phyloP scores from a whole-genome alignment of 345 rosid species.

The Pistacia vera region DNA sequence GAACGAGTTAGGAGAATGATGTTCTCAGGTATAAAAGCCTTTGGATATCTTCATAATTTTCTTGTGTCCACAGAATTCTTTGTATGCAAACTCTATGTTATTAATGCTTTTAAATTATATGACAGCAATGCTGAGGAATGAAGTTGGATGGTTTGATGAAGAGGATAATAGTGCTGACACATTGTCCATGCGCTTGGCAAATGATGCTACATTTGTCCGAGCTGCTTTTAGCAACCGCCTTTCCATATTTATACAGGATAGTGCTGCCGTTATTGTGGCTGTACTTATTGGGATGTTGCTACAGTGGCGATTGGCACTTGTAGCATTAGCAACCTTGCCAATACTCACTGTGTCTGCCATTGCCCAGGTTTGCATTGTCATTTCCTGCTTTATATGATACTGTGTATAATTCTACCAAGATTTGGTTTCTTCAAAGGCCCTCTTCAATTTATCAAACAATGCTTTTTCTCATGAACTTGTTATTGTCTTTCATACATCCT shows the following conservation, averaged over 20 bases:
- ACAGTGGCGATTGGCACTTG: conserved; percentile 94
- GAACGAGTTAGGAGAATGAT: conserved; percentile 98
- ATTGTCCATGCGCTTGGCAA: conserved; percentile 97
- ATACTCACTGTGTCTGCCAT: conserved; percentile 83
- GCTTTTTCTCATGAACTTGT: neutral
- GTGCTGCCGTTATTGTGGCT: conserved; percentile 91
- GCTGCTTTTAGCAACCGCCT: conserved; percentile 99
- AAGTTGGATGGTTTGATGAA: conserved; percentile 99
- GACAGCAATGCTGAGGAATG: conserved; percentile 97
- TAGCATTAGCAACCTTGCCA: conserved; percentile 93
- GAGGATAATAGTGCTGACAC: conserved; percentile 97
- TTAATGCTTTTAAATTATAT: conserved; percentile 24
- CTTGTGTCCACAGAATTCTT: conserved; percentile 11
- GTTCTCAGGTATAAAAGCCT: conserved; percentile 81
- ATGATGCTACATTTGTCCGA: conserved; percentile 99
- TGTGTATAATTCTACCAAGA: neutral
- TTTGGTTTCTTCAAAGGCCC: neutral
- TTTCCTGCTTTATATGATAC: conserved; percentile 10
- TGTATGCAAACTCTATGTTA: conserved; percentile 18
- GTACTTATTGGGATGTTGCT: conserved; percentile 84
- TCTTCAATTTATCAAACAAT: neutral
- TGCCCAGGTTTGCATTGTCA: conserved; percentile 80
- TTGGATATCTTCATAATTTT: conserved; percentile 14
- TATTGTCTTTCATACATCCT: neutral
- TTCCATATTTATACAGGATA: conserved; percentile 96